Evolutionary conservation across 106 monocot species (phyloP).

Genomic region (Allium cepa): DNA sequence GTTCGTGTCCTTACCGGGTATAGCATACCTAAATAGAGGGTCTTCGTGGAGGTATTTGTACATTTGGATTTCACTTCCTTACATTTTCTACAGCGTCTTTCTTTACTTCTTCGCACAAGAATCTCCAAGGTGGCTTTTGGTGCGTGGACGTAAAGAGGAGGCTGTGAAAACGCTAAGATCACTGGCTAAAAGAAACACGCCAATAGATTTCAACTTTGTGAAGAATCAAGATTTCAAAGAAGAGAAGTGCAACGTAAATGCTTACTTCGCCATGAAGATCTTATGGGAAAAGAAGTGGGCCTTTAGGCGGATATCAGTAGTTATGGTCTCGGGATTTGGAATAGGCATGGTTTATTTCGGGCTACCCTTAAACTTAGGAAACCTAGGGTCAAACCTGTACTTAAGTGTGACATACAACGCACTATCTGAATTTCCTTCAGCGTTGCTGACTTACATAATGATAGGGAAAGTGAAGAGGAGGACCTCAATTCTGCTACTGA

Average conservation of each 20-base stretch:
- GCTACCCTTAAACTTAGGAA: constrained; percentile 8
- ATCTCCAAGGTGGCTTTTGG: constrained; percentile 28
- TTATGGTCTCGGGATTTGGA: constrained; percentile 7
- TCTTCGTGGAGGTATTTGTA: constrained; percentile 20
- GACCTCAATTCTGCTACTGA: constrained; percentile 10
- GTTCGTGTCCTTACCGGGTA: constrained; percentile 19
- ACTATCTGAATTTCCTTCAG: constrained; percentile 10
- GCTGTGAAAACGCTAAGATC: constrained; percentile 1
- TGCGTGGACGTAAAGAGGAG: constrained; percentile 1
- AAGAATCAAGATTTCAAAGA: not conserved
- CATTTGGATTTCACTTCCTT: not conserved
- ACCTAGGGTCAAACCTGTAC: constrained; percentile 14
- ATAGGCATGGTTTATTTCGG: constrained; percentile 19
- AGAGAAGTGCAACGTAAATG: not conserved
- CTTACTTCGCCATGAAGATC: not conserved
- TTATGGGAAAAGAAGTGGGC: constrained; percentile 18
- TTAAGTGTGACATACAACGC: constrained; percentile 11
- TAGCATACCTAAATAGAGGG: constrained; percentile 14
- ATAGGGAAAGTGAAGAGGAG: constrained; percentile 13
- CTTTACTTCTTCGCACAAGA: constrained; percentile 10
- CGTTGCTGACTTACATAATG: constrained; percentile 12
- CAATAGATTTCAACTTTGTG: not conserved
- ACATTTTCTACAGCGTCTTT: not conserved
- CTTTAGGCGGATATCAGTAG: not conserved
- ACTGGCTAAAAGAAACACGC: not conserved